These are phyloP conservation scores for Primulina tabacum DNA, from an alignment of 257 asterid genomes.

Conservation along the genomic window DNA sequence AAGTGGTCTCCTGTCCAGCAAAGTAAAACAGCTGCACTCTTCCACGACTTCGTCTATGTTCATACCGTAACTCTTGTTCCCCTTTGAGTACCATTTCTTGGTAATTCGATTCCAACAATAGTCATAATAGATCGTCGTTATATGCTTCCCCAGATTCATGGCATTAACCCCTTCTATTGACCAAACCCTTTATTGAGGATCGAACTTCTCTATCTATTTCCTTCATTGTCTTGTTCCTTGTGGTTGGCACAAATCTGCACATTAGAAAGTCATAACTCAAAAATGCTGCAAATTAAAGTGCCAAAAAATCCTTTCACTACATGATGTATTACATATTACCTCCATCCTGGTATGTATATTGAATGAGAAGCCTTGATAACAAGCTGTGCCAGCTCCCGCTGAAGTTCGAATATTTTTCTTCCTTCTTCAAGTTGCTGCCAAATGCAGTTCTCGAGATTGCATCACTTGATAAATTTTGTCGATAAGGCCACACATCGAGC, in stretches of 20 bases:
- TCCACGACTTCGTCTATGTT: background rate
- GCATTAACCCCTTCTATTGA: background rate
- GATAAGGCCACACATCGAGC: background rate
- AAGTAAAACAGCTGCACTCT: background rate
- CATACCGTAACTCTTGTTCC: background rate
- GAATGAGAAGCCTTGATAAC: background rate
- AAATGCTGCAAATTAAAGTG: background rate
- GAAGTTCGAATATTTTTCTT: background rate
- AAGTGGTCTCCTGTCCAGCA: background rate
- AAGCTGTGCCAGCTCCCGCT: background rate
- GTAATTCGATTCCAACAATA: background rate
- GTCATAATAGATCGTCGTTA: background rate
- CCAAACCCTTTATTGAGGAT: background rate
- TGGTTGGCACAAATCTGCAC: background rate
- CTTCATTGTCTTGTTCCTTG: background rate
- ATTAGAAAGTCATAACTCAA: background rate
- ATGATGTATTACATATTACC: background rate
- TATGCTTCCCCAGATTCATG: background rate
- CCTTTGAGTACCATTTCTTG: background rate
- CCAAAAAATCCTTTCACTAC: too few relatives aligned
- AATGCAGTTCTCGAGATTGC: background rate
- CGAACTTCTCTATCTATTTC: background rate
- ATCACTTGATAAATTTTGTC: background rate
- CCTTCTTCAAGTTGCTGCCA: background rate
- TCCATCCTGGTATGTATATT: background rate